Percentiles rank a stretch among this genome's conserved stretches.
phyloP scores from a whole-genome alignment of 495 filamentous ascomycete species.

The Staphylotrichum tortipilum region DNA sequence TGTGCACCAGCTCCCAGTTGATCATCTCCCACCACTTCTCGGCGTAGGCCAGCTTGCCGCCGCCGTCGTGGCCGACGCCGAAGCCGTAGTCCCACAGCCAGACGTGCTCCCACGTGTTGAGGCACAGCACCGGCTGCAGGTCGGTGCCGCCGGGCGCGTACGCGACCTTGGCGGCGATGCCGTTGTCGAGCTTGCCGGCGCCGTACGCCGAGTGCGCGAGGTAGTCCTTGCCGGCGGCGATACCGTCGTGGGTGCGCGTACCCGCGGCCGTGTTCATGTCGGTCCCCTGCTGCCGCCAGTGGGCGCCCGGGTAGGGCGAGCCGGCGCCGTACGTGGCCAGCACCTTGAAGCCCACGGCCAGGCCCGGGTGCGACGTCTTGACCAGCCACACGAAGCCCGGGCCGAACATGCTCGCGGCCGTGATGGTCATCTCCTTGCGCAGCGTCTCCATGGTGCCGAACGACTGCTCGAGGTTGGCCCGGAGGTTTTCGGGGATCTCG shows the following conservation, averaged over 20 bases:
- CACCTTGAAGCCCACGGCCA: conserved; percentile 51
- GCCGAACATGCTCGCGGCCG: conserved; percentile 88
- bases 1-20: conserved; percentile 70
- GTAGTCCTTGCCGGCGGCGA: conserved; percentile 22
- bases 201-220: conserved; percentile 36
- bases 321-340: conserved; percentile 88
- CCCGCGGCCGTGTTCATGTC: conserved; percentile 66
- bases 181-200: conserved; percentile 33
- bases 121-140: conserved; percentile 68
- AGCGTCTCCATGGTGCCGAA: conserved; percentile 80
- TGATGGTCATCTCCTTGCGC: conserved; percentile 65
- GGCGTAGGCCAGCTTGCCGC: conserved; percentile 67
- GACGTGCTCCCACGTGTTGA: conserved; percentile 95
- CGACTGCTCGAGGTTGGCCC: conserved; percentile 42
- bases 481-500: conserved; percentile 26
- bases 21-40: conserved; percentile 79
- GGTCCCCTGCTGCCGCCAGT: conserved; percentile 67
- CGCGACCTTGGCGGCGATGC: conserved; percentile 26
- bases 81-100: conserved; percentile 84
- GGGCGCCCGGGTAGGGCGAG: conserved; percentile 73
- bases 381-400: conserved; percentile 96
- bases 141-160: conserved; percentile 61
- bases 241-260: conserved; percentile 23
- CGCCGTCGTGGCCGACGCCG: conserved; percentile 15
- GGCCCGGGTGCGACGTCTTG: conserved; percentile 28